Evolutionary conservation across 305 asterid species (phyloP).

Genomic region (Caryopteris hybrid): DNA sequence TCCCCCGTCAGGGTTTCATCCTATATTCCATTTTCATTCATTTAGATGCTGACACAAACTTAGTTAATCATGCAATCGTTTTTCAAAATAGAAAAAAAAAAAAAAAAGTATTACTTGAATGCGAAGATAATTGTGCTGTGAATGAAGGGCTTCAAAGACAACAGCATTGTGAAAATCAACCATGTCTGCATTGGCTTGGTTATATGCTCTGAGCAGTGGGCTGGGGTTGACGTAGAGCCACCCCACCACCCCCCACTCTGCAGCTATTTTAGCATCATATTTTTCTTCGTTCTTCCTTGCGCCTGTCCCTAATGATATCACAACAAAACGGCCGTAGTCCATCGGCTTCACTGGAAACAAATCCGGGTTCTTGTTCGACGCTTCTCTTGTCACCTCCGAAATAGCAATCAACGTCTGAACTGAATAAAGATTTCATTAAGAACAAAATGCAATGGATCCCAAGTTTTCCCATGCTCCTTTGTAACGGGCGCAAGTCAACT

Average conservation of each 20-base stretch:
- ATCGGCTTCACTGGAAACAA: conserved; percentile 32
- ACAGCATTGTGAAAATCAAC: conserved; percentile 45
- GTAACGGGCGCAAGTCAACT: too few relatives aligned
- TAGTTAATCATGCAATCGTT: too few relatives aligned
- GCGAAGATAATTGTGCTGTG: conserved; percentile 43
- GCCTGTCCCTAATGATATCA: conserved; percentile 52
- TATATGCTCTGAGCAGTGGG: conserved; percentile 32
- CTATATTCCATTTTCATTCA: conserved; percentile 16
- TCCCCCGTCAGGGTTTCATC: conserved; percentile 40
- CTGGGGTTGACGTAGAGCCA: conserved; percentile 39
- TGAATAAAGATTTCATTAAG: too few relatives aligned
- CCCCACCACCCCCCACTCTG: conserved; percentile 51
- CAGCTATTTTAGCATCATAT: conserved; percentile 33
- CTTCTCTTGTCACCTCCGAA: conserved; percentile 40
- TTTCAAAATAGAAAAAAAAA: neutral
- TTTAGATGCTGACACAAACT: neutral
- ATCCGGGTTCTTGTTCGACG: conserved; percentile 20
- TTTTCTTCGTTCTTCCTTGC: conserved; percentile 25
- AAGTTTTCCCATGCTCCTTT: too few relatives aligned
- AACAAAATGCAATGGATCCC: too few relatives aligned
- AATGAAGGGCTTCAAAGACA: conserved; percentile 44
- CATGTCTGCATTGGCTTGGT: conserved; percentile 49
- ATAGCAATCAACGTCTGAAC: conserved; percentile 46
- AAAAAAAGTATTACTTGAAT: conserved; percentile 35
- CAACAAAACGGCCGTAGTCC: conserved; percentile 41